phyloP scores from a whole-genome alignment of 2,329 filamentous ascomycete genomes.

The Phialocephala sp. region DNA sequence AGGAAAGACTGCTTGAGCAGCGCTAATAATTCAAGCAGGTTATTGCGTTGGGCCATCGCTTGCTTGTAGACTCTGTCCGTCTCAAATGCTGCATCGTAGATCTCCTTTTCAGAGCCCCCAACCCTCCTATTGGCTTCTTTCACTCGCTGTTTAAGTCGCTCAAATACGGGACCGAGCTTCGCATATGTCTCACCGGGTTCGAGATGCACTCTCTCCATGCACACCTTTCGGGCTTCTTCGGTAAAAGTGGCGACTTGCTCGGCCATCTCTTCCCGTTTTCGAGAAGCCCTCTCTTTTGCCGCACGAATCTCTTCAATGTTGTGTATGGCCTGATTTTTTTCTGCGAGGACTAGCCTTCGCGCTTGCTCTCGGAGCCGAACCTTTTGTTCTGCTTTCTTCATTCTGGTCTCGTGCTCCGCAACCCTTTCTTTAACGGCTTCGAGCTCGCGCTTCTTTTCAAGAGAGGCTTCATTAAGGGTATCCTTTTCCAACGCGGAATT shows the following conservation, averaged over 20 bases:
- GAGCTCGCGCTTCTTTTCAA: slow-evolving; percentile 44
- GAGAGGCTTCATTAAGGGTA: slow-evolving; percentile 50
- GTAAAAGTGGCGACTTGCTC: slow-evolving; percentile 59
- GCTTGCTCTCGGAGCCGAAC: slow-evolving; percentile 54
- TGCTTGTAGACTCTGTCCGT: slow-evolving; percentile 49
- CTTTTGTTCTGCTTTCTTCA: slow-evolving; percentile 63
- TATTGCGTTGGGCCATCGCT: slow-evolving; percentile 51
- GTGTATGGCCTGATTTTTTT: slow-evolving; percentile 67
- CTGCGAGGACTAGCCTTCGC: slow-evolving; percentile 58
- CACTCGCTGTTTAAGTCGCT: slow-evolving; percentile 64
- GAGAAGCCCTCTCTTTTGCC: slow-evolving; percentile 52
- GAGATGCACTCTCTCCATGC: slow-evolving; percentile 61
- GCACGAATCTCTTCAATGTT: slow-evolving; percentile 54
- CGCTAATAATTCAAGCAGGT: slow-evolving; percentile 49
- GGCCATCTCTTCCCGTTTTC: slow-evolving; percentile 53
- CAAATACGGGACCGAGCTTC: slow-evolving; percentile 60
- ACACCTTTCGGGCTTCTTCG: slow-evolving; percentile 59
- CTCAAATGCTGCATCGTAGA: slow-evolving; percentile 54
- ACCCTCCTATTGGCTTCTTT: slow-evolving; percentile 58
- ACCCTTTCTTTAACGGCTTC: slow-evolving; percentile 48
- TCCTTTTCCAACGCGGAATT: slow-evolving; percentile 55
- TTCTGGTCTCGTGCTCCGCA: slow-evolving; percentile 46
- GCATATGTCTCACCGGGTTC: slow-evolving; percentile 66
- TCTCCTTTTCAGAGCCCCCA: slow-evolving; percentile 69
- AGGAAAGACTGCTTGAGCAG: slow-evolving; percentile 64